A percentile compares a stretch with the other conserved stretches of the same genome.
These are phyloP conservation scores for Trichoderma breve DNA, from an alignment of 2,329 filamentous ascomycete genomes.

Conservation along the genomic window DNA sequence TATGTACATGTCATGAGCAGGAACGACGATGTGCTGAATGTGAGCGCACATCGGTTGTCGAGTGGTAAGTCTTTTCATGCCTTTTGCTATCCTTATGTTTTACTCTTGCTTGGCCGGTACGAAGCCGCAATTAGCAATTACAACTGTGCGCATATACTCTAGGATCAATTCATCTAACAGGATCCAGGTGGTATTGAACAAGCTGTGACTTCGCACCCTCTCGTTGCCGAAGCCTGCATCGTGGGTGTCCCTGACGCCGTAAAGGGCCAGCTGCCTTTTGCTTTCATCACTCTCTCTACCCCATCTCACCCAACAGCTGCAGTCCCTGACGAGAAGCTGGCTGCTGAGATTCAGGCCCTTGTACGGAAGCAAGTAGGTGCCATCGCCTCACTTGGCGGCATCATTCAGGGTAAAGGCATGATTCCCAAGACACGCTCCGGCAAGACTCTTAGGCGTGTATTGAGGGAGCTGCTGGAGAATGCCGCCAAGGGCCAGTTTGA, in stretches of 20 bases:
- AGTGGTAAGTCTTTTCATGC: conserved; percentile 59
- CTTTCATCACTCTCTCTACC: conserved; percentile 65
- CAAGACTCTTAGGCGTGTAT: conserved; percentile 79
- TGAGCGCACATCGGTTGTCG: conserved; percentile 87
- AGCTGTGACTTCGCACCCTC: conserved; percentile 77
- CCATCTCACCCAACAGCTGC: conserved; percentile 51
- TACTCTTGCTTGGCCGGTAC: background rate
- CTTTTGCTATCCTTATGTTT: too few relatives aligned
- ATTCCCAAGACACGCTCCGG: conserved; percentile 92
- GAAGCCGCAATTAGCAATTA: background rate
- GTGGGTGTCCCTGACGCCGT: conserved; percentile 80
- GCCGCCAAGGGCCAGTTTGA: conserved; percentile 71
- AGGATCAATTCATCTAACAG: background rate
- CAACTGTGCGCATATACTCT: background rate
- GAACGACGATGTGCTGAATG: conserved; percentile 87
- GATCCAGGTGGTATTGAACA: conserved; percentile 77
- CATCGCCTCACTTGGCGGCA: conserved; percentile 81
- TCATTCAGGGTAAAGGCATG: conserved; percentile 80
- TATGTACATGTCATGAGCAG: conserved; percentile 64
- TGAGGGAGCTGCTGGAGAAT: conserved; percentile 82
- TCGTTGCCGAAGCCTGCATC: conserved; percentile 80
- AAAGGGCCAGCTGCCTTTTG: conserved; percentile 90
- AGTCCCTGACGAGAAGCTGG: conserved; percentile 45
- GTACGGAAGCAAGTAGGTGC: conserved; percentile 81
- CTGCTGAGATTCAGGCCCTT: conserved; percentile 65